Evolutionary conservation across 225 moss, liverwort and hornwort species (phyloP).

Genomic region (Marchantia polymorpha): DNA sequence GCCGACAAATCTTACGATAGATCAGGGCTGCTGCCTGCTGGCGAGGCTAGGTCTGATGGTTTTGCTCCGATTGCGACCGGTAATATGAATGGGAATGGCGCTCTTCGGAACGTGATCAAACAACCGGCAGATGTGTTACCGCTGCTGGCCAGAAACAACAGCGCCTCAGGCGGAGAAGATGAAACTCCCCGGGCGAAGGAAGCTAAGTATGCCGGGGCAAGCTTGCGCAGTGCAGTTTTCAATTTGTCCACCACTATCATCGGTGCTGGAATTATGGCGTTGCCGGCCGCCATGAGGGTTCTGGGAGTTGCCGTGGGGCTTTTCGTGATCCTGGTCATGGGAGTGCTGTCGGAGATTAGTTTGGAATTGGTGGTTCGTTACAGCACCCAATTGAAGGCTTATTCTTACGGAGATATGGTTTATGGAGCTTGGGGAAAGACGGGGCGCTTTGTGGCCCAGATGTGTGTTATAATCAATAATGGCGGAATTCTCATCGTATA

Average conservation of each 20-base stretch:
- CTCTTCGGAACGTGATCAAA: background rate
- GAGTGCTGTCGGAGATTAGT: constrained; percentile 61
- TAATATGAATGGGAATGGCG: constrained; percentile 9
- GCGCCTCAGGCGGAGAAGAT: constrained; percentile 25
- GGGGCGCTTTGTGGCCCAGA: constrained; percentile 52
- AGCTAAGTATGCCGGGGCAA: constrained; percentile 43
- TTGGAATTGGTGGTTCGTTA: constrained; percentile 81
- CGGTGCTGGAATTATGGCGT: constrained; percentile 94
- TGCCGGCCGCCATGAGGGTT: constrained; percentile 84
- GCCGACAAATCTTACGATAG: constrained; percentile 25
- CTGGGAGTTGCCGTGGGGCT: constrained; percentile 67
- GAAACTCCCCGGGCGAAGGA: constrained; percentile 24
- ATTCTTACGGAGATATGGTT: constrained; percentile 69
- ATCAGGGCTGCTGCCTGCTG: constrained; percentile 23
- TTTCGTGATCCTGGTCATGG: constrained; percentile 62
- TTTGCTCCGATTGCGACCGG: constrained; percentile 12
- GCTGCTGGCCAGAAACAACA: constrained; percentile 16
- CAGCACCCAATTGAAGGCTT: constrained; percentile 48
- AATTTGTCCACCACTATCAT: constrained; percentile 88
- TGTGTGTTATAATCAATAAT: constrained; percentile 69
- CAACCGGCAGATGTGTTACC: constrained; percentile 20
- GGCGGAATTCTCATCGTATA: constrained; percentile 81
- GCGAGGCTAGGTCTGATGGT: constrained; percentile 28
- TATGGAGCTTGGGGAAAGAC: constrained; percentile 57
- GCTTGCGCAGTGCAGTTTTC: constrained; percentile 84